phyloP scores from a whole-genome alignment of 805 yeast genomes.

The Vanderwaltozyma verrucispora region DNA sequence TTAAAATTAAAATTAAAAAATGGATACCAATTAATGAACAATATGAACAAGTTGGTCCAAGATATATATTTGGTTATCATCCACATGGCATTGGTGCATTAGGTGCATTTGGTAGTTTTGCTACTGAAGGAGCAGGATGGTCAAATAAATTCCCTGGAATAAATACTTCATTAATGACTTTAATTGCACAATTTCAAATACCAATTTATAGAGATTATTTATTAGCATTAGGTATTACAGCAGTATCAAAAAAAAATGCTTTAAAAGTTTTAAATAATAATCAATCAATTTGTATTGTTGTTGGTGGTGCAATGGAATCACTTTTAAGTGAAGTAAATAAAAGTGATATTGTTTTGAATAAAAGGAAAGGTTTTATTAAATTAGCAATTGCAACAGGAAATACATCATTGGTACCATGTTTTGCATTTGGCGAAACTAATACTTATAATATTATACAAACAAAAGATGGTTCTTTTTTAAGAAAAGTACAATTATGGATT shows the following conservation, averaged over 20 bases:
- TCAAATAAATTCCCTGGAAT: slow-evolving; percentile 70
- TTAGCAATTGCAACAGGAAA: slow-evolving; percentile 75
- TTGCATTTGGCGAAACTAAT: slow-evolving; percentile 83
- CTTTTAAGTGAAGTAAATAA: slow-evolving; percentile 49
- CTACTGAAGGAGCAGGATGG: slow-evolving; percentile 72
- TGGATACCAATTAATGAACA: slow-evolving; percentile 4
- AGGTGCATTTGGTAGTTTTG: slow-evolving; percentile 80
- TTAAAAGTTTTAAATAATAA: slow-evolving; percentile 49
- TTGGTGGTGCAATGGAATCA: slow-evolving; percentile 95
- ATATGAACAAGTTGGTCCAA: slow-evolving; percentile 44
- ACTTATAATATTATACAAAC: slow-evolving; percentile 43
- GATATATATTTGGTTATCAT: slow-evolving; percentile 85
- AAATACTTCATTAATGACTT: slow-evolving; percentile 65
- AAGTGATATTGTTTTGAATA: slow-evolving; percentile 55
- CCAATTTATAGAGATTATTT: slow-evolving; percentile 86
- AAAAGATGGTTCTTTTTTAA: slow-evolving; percentile 35
- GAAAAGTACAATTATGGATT: slow-evolving; percentile 58
- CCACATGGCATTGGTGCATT: slow-evolving; percentile 95
- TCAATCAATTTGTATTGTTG: slow-evolving; percentile 76
- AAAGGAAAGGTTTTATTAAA: slow-evolving; percentile 81
- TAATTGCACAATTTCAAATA: slow-evolving; percentile 69
- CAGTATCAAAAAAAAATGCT: slow-evolving; percentile 72
- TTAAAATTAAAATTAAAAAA: slow-evolving; percentile 6
- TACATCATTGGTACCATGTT: slow-evolving; percentile 72
- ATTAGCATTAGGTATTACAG: slow-evolving; percentile 68